Base-by-base conservation (phyloP, 345 rosid species). In the Gossypium turneri region DNA sequence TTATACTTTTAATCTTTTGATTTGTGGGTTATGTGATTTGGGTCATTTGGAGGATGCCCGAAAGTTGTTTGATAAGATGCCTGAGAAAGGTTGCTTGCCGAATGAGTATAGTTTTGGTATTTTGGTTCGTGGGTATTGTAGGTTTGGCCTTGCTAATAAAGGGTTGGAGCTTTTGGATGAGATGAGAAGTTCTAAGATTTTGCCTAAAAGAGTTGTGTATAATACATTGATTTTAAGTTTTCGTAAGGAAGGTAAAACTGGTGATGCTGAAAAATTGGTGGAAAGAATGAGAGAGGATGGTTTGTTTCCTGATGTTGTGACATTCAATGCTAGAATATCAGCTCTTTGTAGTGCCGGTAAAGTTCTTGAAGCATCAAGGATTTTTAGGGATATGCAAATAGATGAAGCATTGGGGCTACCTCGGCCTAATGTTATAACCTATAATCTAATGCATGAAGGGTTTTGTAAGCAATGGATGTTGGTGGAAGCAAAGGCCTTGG, bases 321-420 rank as follows among this genome's bases (percentile, higher is more conserved):
- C 97, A 77, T 95, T 93, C 55, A 95, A 91, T 75, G 84, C 94
- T 51, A 86, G 94, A 88, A 90, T 95, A 77, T 91, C 97, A 0
- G 97, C 91, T 77, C 97, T 95, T 75, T 90, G 94, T 74, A 76
- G 78, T 45, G 76, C 82, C 13, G 91, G 99, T 66, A 90, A 91
- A 72, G 82, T 90, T 80, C 82, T 90, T 1, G 97, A 95, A 44
- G 99, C 98, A 47, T 91, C 94, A 72, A 86, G 94, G 73, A 93
- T 95, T 80, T 95, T 93, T 79, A 87, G 97, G 51, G 99, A 95
- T 75, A 93, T 95, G 98, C 91, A 89, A 76, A 62, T 85, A 17
- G 99, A 90, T 81, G 86, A 84, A 73, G 87, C 80, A 57, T 69
- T 89, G 74, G 98, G 99, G 81, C 81, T 95, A 78, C 98, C 99